Base-by-base conservation (phyloP, 2,329 filamentous ascomycete genomes). In the Arthroderma sp. region DNA sequence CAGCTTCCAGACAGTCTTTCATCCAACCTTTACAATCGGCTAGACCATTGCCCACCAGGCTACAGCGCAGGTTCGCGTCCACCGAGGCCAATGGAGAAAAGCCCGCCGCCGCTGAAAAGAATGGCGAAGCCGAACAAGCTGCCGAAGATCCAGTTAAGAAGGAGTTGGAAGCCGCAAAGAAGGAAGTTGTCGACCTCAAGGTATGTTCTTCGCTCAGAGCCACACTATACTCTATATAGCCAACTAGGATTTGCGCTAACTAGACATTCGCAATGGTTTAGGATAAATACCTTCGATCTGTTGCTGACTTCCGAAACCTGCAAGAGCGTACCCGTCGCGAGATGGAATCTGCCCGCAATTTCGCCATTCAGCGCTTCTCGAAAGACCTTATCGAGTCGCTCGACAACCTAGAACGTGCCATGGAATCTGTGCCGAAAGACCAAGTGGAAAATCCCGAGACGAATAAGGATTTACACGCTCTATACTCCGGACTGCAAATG, bases 291-390 rank as follows among this genome's bases (percentile, higher is more conserved):
- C 77, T 95, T 51, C 89, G 91, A 62, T 83, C 84, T 45, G 80
- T 96, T 52, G 91, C 91, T 68, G 91, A 98, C 59, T 96, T 93
- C 77, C 86, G 86, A 63, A 98, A 96, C 70, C 83, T 98, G 42
- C 89, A 96, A 71, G 86, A 95, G 60, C 85, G 91, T 60, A 94
- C 86, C 37, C 77, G 81, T 64, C 86, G 91, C 60, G 91, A 98
- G 55, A 81, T 93, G 63, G 85, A 91, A 66, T 69, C 77, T 15
- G 85, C 89, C 15, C 81, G 82, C 56, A 85, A 94, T 68, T 98
- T 94, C 57, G 91, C 89, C 58, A 91, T 98, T 59, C 86, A 94
- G 63, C 71, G 81, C 55, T 96, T 98, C 68, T 86, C 89, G 60
- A 83, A 86, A 66, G 91, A 98, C 67, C 80, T 98, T 38, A 78